Evolutionary conservation across 2,329 filamentous ascomycete species (phyloP), one percentile per base, ranked within the genome.

Genomic region (Fusarium sp.): DNA sequence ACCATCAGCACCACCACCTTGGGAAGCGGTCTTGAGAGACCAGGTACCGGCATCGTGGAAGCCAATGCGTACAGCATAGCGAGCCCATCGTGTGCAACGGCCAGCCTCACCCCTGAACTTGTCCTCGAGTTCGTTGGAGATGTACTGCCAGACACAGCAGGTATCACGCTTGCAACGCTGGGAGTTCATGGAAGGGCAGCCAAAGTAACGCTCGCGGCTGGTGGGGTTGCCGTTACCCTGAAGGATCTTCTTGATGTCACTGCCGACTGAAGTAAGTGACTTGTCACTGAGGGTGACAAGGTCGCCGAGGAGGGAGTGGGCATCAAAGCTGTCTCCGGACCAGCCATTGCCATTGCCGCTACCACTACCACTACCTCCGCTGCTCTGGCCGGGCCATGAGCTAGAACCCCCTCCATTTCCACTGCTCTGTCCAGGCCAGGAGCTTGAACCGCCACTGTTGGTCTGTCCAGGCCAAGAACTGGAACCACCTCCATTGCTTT

Each of bases 31-130:
- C 11, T 74, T 71, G 57, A 81, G 82, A 42, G 82, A 83, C 84
- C 85, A 86, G 30, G 82, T 80, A 4, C 80, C 85, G 6, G 85
- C 83, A 67, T 87, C 86, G 68, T 87, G 85, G 75, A 87, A 87
- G 18, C 85, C 85, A 35, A 86, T 81, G 6, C 86, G 84, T 46
- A 87, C 80, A 18, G 85, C 84, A 50, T 77, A 81, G 13, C 86
- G 83, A 13, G 85, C 86, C 74, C 80, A 79, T 50, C 80, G 79
- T 60, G 83, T 86, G 70, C 85, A 87, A 3, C 82, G 79, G 4
- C 82, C 82, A 1, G 81, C 81, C 6, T 74, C 66, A 9, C 83
- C 83, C 9, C 76, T 72, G 79, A 85, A 85, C 15, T 78, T 71
- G 6, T 67, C 44, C 7, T 79, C 75, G 74, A 86, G 81, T 25